Percentiles rank a stretch among this genome's conserved stretches.
Evolutionary conservation across 2,329 filamentous ascomycete species (phyloP).

Genomic region (Fusarium continuum): DNA sequence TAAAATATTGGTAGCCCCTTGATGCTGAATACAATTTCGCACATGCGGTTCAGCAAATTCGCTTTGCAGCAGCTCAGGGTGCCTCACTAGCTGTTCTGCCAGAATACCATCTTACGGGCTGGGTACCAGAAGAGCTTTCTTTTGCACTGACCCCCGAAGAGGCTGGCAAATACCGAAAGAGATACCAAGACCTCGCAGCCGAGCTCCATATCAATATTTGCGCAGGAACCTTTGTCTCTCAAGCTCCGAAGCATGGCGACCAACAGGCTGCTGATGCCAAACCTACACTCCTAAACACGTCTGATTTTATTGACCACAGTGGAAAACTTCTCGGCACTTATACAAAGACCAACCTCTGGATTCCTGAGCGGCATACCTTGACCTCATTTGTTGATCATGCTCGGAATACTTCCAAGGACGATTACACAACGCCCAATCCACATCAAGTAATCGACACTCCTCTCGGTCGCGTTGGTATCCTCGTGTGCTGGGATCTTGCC

Average conservation of each 20-base stretch:
- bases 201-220: conserved; percentile 73
- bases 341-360: conserved; percentile 81
- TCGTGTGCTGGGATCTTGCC: conserved; percentile 81
- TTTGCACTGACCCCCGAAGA: conserved; percentile 65
- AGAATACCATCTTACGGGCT: conserved; percentile 80
- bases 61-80: conserved; percentile 20
- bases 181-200: conserved; percentile 70
- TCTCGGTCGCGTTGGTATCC: conserved; percentile 63
- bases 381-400: conserved; percentile 35
- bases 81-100: conserved; percentile 67
- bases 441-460: conserved; percentile 70
- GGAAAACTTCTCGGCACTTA: conserved; percentile 71
- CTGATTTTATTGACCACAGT: conserved; percentile 73
- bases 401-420: conserved; percentile 54
- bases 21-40: conserved; percentile 34
- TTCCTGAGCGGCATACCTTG: conserved; percentile 71
- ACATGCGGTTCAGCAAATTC: conserved; percentile 29
- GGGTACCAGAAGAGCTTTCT: conserved; percentile 68
- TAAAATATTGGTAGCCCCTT: conserved; percentile 29
- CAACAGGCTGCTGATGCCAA: conserved; percentile 57
- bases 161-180: conserved; percentile 62
- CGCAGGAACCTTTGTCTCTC: conserved; percentile 77
- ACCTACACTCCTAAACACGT: conserved; percentile 63
- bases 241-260: conserved; percentile 47
- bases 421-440: conserved; percentile 43